Evolutionary conservation across 169 alveolate species (phyloP), one percentile per base, ranked within the genome.

Genomic region (Cryptosporidium xiaoi): DNA sequence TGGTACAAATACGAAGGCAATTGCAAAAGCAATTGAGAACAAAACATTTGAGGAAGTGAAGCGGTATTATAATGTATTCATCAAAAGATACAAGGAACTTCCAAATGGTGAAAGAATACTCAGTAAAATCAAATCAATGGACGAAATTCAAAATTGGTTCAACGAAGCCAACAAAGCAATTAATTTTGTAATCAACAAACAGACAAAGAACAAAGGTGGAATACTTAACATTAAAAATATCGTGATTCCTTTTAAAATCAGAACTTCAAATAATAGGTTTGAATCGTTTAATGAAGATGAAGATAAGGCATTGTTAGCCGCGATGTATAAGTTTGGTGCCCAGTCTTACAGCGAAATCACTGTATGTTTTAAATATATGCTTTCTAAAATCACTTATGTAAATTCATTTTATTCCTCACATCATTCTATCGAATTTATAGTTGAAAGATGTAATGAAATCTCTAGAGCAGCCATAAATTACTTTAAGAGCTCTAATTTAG

Each of bases 1-100:
- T 51, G 97, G 97, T 15, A 82, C 95, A 40, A 91, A 92, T 77
- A 34, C 56, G 27, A 18, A 60, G 7, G 34, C 65, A n/a, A 77
- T 77, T 20, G 13, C 87, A 3, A 71, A 77, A 2, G 40, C 20
- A 44, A 56, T 77, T 48, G 87, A 56, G 27, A 77, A 77, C 33
- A 77, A 77, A 56, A 77, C 44, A 10, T 77, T 40, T 40, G 77
- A 77, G 4, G 87, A 77, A 27, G 87, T 77, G 20, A 62, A 29
- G 40, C 58, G 87, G 27, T 77, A 77, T 31, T 77, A 60, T 40
- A 34, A 44, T 62, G 65, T 62, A 44, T 77, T 77, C 34, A 44
- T 77, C 6, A 77, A 77, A 62, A 77, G 77, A 29, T 62, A 77
- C 40, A 77, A 60, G 36, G 87, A 77, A 5, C 62, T 77, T 44